Percentiles rank a stretch among this genome's conserved stretches.
phyloP scores from a whole-genome alignment of 1,284 basidiomycete species.

The Ustilago lituana region DNA sequence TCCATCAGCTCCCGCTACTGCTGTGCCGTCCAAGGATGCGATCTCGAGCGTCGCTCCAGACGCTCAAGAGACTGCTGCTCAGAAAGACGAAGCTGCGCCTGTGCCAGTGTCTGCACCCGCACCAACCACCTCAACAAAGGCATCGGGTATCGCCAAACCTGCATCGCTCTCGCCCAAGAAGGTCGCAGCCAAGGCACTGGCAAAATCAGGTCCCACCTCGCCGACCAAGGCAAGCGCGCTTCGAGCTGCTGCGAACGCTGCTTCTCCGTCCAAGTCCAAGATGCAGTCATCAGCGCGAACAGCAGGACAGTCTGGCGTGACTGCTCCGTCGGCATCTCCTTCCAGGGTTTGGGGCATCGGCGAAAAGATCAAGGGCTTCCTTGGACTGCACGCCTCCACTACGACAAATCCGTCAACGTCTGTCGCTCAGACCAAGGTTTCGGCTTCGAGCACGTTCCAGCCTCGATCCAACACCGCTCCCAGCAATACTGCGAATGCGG shows the following conservation, averaged over 20 bases:
- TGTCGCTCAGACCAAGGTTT: constrained; percentile 32
- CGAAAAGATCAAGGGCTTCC: constrained; percentile 54
- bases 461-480: constrained; percentile 23
- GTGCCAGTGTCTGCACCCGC: not conserved
- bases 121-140: constrained; percentile 8
- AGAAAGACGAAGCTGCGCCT: constrained; percentile 2
- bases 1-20: not conserved
- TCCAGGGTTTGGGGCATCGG: constrained; percentile 48
- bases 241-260: constrained; percentile 34
- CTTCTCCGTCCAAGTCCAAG: constrained; percentile 35
- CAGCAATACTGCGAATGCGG: not conserved
- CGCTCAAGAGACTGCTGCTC: not conserved
- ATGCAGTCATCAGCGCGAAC: constrained; percentile 16
- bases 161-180: constrained; percentile 43
- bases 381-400: constrained; percentile 48
- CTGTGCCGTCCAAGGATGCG: not conserved
- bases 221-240: constrained; percentile 40
- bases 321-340: constrained; percentile 32
- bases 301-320: constrained; percentile 17
- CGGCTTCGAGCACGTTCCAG: constrained; percentile 34
- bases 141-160: constrained; percentile 17
- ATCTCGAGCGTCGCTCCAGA: not conserved
- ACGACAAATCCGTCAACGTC: constrained; percentile 24
- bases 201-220: constrained; percentile 37
- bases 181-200: constrained; percentile 35